These are phyloP conservation scores for Serendipita vermifera DNA, from an alignment of 768 basidiomycete genomes.

Conservation along the genomic window DNA sequence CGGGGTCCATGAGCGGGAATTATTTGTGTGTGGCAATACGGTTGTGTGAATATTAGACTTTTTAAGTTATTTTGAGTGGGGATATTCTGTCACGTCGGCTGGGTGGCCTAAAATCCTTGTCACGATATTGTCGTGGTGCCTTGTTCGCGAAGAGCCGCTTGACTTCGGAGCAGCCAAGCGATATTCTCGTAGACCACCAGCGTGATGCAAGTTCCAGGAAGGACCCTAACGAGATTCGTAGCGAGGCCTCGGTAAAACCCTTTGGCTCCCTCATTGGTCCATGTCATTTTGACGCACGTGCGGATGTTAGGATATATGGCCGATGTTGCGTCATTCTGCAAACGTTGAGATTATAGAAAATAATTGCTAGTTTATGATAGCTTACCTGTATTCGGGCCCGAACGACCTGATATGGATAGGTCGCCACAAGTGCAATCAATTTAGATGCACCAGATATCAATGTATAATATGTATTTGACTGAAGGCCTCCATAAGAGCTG, in stretches of 20 bases:
- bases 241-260: conserved; percentile 95
- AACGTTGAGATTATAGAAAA: too few relatives aligned
- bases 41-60: background rate
- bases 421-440: conserved; percentile 63
- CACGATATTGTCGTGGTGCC: background rate
- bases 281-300: conserved; percentile 67
- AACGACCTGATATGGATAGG: conserved; percentile 97
- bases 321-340: conserved; percentile 51
- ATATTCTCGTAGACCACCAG: conserved; percentile 95
- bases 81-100: background rate
- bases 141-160: conserved; percentile 40
- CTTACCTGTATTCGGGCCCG: conserved; percentile 83
- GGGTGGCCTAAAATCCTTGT: too few relatives aligned
- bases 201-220: conserved; percentile 95
- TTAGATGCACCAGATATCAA: conserved; percentile 88
- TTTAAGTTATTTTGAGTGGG: conserved; percentile 10
- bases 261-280: conserved; percentile 58
- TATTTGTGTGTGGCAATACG: background rate
- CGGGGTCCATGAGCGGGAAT: conserved; percentile 4
- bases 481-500: too few relatives aligned
- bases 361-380: background rate
- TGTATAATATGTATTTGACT: conserved; percentile 89
- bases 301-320: conserved; percentile 74
- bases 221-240: conserved; percentile 84
- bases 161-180: conserved; percentile 64